Percentiles rank a stretch among this genome's conserved stretches.
Evolutionary conservation across 2,329 filamentous ascomycete species (phyloP).

Genomic region (Clonostachys byssicola): DNA sequence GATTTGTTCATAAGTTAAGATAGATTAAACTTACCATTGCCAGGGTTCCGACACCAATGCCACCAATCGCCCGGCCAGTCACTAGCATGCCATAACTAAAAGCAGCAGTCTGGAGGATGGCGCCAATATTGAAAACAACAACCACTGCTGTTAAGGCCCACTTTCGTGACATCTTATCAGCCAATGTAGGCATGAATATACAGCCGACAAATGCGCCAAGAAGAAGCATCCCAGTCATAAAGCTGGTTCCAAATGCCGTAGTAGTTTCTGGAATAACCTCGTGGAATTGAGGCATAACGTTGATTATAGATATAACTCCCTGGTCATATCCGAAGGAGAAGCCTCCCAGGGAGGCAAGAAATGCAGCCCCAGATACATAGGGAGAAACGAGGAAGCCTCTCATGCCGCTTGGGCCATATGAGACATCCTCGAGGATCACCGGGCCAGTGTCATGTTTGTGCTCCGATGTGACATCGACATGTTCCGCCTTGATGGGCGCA

Average conservation of each 20-base stretch:
- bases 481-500: too few relatives aligned
- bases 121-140: neutral
- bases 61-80: slow-evolving; percentile 33
- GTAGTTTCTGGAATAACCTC: slow-evolving; percentile 23
- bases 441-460: too few relatives aligned
- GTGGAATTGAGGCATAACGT: slow-evolving; percentile 20
- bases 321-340: slow-evolving; percentile 8
- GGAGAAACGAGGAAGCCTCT: too few relatives aligned
- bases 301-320: slow-evolving; percentile 26
- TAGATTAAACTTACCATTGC: slow-evolving; percentile 7
- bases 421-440: too few relatives aligned
- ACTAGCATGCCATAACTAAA: slow-evolving; percentile 34
- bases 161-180: neutral
- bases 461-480: too few relatives aligned
- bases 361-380: too few relatives aligned
- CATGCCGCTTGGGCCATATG: too few relatives aligned
- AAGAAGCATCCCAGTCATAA: slow-evolving; percentile 40
- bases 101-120: slow-evolving; percentile 9
- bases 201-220: slow-evolving; percentile 30
- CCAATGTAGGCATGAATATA: neutral
- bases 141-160: neutral
- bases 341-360: too few relatives aligned
- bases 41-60: slow-evolving; percentile 33
- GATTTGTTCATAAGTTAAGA: too few relatives aligned
- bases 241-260: slow-evolving; percentile 24